Base-by-base conservation (phyloP, 176 grass and related monocot genomes). In the Zizania latifolia region DNA sequence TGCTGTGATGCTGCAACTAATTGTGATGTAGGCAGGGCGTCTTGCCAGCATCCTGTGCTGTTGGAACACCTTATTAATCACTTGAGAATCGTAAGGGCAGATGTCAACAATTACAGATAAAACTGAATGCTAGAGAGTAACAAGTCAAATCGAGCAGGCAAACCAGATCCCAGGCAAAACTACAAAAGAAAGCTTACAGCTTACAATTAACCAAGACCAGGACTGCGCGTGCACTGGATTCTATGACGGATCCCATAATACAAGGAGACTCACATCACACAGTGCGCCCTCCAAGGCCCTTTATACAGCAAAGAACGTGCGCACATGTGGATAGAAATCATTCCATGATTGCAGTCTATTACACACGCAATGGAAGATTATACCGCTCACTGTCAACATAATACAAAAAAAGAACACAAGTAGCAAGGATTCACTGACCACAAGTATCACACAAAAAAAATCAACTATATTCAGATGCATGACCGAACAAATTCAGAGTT, bases 401-500 rank as follows among this genome's bases (percentile, higher is more conserved):
- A 45, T 26, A 11, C 45, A 38, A 8, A 12, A 1, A 17, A 51
- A 38, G 0, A 45, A 50, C 19, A 82, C 3, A 59, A 28, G 43
- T 1, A 54, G 32, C 15, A 7, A 21, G 19, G 21, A 78, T 67
- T 46, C 33, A 16, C 31, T 59, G 9, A 2, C 2, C 5, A 12
- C 8, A 36, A 19, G 9, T 6, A 83, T 51, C 6, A 16, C 10
- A 16, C 33, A 27, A n/a, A n/a, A n/a, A n/a, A 74, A 74, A 15
- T 54, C 34, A 17, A 29, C 21, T 79, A 74, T 83, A 69, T 79
- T 79, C 69, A 63, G 43, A 69, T 62, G 40, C 62, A 43, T 3
- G 28, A 48, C 29, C 57, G 31, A 21, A 33, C 15, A 48, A 67
- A 82, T 8, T 70, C 61, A 88, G 19, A 73, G 16, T 21, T 12